Evolutionary conservation across 805 yeast genomes (phyloP).

Genomic region (Wilhelminamyces savonicus): DNA sequence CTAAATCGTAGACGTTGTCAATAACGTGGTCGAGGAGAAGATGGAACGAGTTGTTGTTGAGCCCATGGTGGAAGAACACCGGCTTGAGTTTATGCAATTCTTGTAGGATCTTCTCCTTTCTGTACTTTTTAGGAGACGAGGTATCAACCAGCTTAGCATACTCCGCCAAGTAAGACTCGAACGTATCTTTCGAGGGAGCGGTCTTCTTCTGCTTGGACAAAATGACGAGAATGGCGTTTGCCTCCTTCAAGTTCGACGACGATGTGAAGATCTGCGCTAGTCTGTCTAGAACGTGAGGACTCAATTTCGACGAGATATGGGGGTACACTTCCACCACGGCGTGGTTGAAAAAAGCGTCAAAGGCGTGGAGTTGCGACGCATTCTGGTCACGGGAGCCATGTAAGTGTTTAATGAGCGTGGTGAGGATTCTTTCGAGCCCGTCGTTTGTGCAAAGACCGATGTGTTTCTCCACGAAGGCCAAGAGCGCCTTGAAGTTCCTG

Average conservation of each 20-base stretch:
- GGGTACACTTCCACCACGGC: slow-evolving; percentile 8
- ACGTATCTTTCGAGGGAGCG: slow-evolving; percentile 18
- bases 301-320: slow-evolving; percentile 7
- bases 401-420: slow-evolving; percentile 8
- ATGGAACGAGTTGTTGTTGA: slow-evolving; percentile 11
- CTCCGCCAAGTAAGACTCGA: slow-evolving; percentile 12
- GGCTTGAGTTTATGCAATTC: slow-evolving; percentile 21
- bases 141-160: slow-evolving; percentile 7
- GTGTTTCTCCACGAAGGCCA: slow-evolving; percentile 6
- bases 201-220: slow-evolving; percentile 7
- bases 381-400: too few species aligned
- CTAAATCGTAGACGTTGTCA: slow-evolving; percentile 18
- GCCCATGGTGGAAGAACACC: slow-evolving; percentile 17
- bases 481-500: slow-evolving; percentile 7
- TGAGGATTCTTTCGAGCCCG: slow-evolving; percentile 7
- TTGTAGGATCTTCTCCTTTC: slow-evolving; percentile 7
- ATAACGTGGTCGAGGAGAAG: slow-evolving; percentile 16
- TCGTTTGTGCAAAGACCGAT: slow-evolving; percentile 6
- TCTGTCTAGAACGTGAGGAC: slow-evolving; percentile 15
- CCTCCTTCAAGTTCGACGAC: slow-evolving; percentile 9
- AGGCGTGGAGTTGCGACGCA: slow-evolving; percentile 5
- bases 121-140: too few species aligned
- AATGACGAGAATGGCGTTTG: slow-evolving; percentile 6
- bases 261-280: slow-evolving; percentile 14
- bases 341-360: slow-evolving; percentile 6